A percentile compares a stretch with the other conserved stretches of the same genome.
Evolutionary conservation across 306 rosid species (phyloP).

Genomic region (Albizia julibrissin): DNA sequence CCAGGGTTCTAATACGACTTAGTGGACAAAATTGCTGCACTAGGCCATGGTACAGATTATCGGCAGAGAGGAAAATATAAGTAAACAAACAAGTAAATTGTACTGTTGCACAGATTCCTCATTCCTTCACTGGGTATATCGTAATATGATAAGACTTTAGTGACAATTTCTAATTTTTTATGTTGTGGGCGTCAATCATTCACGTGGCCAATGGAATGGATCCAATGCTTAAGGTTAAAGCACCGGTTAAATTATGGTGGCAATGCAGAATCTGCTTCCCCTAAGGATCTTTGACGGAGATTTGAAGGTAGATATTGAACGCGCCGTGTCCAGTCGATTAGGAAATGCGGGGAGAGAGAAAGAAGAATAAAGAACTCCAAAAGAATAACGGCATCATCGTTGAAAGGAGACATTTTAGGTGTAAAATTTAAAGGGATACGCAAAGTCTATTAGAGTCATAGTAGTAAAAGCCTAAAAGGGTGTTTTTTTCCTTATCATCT

Average conservation of each 20-base stretch:
- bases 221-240: conserved; percentile 16
- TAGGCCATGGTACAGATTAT: background rate
- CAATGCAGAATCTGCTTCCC: conserved; percentile 36
- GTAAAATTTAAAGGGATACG: background rate
- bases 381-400: conserved; percentile 36
- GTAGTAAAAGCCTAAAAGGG: background rate
- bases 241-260: conserved; percentile 12
- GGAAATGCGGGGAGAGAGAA: conserved; percentile 8
- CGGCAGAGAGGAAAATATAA: background rate
- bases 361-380: conserved; percentile 28
- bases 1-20: conserved; percentile 2
- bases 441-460: background rate
- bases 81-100: conserved; percentile 5
- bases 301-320: conserved; percentile 25
- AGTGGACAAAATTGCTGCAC: conserved; percentile 10
- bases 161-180: background rate
- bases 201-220: background rate
- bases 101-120: background rate
- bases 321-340: conserved; percentile 37
- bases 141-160: background rate
- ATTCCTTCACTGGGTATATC: background rate
- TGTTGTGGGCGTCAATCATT: conserved; percentile 2
- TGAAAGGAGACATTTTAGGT: conserved; percentile 36
- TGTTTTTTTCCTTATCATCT: background rate
- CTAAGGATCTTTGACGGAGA: conserved; percentile 38